Conservation (phyloP, 2,329 filamentous ascomycete species). For the Diaporthe australafricana region DNA sequence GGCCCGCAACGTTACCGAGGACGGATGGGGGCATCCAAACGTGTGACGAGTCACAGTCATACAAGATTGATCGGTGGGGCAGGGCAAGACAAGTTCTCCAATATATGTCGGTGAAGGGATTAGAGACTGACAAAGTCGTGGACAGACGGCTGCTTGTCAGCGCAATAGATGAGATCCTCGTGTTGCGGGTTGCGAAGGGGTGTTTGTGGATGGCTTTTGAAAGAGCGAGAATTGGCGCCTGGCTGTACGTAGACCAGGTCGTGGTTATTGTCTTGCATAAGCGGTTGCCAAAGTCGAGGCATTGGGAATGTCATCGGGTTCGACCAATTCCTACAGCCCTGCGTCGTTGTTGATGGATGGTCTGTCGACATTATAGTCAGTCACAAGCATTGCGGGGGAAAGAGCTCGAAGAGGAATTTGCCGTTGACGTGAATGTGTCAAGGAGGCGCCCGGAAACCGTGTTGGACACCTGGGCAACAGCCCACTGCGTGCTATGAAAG, state of each 20-base stretch:
- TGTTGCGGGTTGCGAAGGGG: not conserved
- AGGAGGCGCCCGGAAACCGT: too few relatives aligned
- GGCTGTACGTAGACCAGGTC: not conserved
- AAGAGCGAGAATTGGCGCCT: not conserved
- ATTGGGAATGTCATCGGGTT: not conserved
- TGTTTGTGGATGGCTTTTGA: not conserved
- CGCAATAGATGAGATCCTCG: not conserved
- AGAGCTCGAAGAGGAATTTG: not conserved
- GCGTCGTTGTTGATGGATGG: not conserved
- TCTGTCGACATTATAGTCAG: not conserved
- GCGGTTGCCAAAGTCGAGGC: not conserved
- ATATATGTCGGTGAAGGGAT: conserved; percentile 2
- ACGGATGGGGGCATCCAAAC: not conserved
- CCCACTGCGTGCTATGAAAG: not conserved
- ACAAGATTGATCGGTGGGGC: not conserved
- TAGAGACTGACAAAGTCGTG: not conserved
- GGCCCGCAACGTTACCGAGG: not conserved
- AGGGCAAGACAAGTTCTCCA: not conserved
- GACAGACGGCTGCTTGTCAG: not conserved
- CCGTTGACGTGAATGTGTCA: not conserved
- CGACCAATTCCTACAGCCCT: not conserved
- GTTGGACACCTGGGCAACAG: not conserved
- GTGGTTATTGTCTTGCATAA: not conserved
- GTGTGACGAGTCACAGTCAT: not conserved
- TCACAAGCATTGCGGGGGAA: too few relatives aligned